Conservation (phyloP, 1,284 basidiomycete species). For the Ganoderma boninense region DNA sequence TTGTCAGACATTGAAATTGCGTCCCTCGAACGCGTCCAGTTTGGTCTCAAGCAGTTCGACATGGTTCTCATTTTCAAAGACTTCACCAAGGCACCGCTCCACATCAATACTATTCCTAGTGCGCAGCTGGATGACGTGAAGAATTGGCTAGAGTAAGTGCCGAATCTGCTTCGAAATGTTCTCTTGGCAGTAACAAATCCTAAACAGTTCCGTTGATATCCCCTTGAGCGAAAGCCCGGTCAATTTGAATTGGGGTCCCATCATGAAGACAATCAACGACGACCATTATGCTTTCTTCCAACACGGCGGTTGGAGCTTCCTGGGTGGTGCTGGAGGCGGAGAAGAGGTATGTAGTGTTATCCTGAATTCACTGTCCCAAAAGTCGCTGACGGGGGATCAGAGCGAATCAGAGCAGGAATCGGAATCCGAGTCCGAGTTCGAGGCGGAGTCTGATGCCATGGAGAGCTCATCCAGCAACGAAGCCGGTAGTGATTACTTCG, state of each 20-base stretch:
- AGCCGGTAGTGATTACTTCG: slow-evolving; percentile 64
- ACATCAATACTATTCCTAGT: slow-evolving; percentile 96
- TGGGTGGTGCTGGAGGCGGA: slow-evolving; percentile 75
- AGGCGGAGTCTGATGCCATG: slow-evolving; percentile 65
- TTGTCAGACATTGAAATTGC: slow-evolving; percentile 96
- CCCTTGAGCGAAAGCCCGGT: slow-evolving; percentile 96
- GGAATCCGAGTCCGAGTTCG: slow-evolving; percentile 84
- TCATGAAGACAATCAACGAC: slow-evolving; percentile 98
- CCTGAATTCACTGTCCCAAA: slow-evolving; percentile 5
- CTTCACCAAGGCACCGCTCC: slow-evolving; percentile 90
- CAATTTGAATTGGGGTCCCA: slow-evolving; percentile 97
- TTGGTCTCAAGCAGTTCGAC: slow-evolving; percentile 97
- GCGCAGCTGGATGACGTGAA: slow-evolving; percentile 94
- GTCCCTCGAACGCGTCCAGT: slow-evolving; percentile 97
- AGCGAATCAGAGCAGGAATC: slow-evolving; percentile 76
- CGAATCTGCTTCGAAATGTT: slow-evolving; percentile 13
- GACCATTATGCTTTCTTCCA: slow-evolving; percentile 97
- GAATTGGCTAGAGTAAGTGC: slow-evolving; percentile 94
- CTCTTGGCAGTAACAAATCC: background rate
- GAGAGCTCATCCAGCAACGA: slow-evolving; percentile 56
- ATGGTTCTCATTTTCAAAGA: slow-evolving; percentile 97
- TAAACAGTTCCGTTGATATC: slow-evolving; percentile 90
- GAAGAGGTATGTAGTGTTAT: slow-evolving; percentile 60
- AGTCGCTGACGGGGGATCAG: slow-evolving; percentile 43
- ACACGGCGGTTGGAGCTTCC: slow-evolving; percentile 95